Evolutionary conservation across 805 yeast species (phyloP).

Genomic region (Blastobotrys attinorum): DNA sequence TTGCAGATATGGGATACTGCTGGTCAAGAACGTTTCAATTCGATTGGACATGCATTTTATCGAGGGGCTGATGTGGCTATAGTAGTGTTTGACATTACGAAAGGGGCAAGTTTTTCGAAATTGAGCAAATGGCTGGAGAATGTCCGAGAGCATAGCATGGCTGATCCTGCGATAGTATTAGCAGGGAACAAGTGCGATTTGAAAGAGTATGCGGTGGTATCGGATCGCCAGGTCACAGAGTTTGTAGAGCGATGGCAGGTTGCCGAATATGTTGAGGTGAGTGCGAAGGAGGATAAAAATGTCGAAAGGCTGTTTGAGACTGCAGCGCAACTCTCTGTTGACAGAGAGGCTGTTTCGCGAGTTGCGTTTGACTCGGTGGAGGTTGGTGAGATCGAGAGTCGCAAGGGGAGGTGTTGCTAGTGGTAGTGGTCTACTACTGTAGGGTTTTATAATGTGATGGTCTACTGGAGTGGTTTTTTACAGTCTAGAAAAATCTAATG

Average conservation of each 20-base stretch:
- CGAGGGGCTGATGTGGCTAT: constrained; percentile 52
- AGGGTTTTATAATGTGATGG: too few species aligned
- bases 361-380: background rate
- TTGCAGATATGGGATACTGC: constrained; percentile 79
- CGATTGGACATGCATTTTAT: constrained; percentile 49
- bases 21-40: constrained; percentile 84
- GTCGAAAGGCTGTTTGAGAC: background rate
- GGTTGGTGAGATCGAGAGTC: too few species aligned
- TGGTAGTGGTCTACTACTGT: too few species aligned
- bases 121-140: constrained; percentile 36
- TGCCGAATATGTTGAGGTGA: background rate
- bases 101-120: constrained; percentile 29
- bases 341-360: background rate
- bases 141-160: constrained; percentile 24
- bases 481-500: too few species aligned
- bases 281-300: background rate
- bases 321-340: background rate
- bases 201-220: background rate
- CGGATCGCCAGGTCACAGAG: background rate
- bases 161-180: constrained; percentile 41
- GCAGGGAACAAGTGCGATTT: constrained; percentile 47
- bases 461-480: too few species aligned
- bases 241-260: background rate
- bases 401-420: too few species aligned
- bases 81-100: constrained; percentile 46